Evolutionary conservation across 2,329 filamentous ascomycete species (phyloP).

Genomic region (Hypoxylon rubiginosum): DNA sequence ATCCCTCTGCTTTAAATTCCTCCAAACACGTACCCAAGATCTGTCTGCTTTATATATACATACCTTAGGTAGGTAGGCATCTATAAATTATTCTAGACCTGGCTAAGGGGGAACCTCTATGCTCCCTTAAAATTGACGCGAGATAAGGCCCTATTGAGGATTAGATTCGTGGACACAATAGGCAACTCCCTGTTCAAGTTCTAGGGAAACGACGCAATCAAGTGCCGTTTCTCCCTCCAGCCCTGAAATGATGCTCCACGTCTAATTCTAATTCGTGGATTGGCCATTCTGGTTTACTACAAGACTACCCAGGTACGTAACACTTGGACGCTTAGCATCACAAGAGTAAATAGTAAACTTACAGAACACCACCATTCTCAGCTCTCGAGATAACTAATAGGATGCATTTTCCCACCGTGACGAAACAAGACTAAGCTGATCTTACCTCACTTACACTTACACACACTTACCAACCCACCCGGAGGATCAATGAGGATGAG

Average conservation of each 20-base stretch:
- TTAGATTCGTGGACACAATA: slow-evolving; percentile 15
- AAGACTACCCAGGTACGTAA: not conserved
- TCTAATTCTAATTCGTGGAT: slow-evolving; percentile 6
- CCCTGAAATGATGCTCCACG: slow-evolving; percentile 20
- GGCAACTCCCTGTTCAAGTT: slow-evolving; percentile 18
- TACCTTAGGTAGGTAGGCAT: not conserved
- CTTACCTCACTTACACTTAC: not conserved
- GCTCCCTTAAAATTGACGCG: slow-evolving; percentile 22
- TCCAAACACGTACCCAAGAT: no score
- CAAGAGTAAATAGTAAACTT: not conserved
- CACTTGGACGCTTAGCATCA: not conserved
- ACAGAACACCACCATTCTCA: not conserved
- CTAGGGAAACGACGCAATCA: not conserved
- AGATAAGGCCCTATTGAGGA: slow-evolving; percentile 30
- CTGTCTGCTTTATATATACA: not conserved
- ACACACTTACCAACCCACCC: slow-evolving; percentile 17
- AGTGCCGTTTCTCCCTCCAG: not conserved
- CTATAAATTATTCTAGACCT: not conserved
- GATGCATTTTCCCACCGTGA: not conserved
- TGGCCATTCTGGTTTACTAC: not conserved
- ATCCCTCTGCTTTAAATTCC: slow-evolving; percentile 1
- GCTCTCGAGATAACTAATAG: not conserved
- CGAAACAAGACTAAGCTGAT: slow-evolving; percentile 4
- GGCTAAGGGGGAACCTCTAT: not conserved
- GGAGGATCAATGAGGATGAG: slow-evolving; percentile 17